Percentiles rank a stretch among this genome's conserved stretches.
Conservation (phyloP, 1,284 basidiomycete genomes). For the Limonomyces culmigenus region DNA sequence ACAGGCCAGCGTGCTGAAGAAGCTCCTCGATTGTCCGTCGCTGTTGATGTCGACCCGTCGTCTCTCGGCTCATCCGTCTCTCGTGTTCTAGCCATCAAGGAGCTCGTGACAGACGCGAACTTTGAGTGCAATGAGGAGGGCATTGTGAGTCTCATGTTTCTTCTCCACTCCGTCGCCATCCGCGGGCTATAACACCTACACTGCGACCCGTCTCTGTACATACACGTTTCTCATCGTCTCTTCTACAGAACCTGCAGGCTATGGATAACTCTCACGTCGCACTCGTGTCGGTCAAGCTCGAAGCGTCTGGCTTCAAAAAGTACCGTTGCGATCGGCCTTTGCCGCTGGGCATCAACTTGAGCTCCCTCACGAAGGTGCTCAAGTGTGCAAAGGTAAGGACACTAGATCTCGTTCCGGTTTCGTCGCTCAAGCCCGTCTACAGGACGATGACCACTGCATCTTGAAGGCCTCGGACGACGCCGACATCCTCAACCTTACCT, state of each 20-base stretch:
- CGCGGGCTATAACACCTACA: background rate
- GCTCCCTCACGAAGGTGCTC: constrained; percentile 86
- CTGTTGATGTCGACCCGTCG: background rate
- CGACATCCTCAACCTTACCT: constrained; percentile 80
- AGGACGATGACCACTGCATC: constrained; percentile 87
- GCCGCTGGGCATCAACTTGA: constrained; percentile 84
- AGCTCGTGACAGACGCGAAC: constrained; percentile 95
- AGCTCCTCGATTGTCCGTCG: constrained; percentile 67
- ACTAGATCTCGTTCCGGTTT: too few relatives aligned
- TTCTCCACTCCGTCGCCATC: background rate
- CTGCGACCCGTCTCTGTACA: too few relatives aligned
- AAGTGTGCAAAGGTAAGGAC: constrained; percentile 98
- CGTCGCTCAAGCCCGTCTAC: too few relatives aligned
- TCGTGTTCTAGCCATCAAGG: constrained; percentile 69
- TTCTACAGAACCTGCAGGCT: constrained; percentile 69
- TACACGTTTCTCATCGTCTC: too few relatives aligned
- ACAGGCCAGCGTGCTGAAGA: constrained; percentile 74
- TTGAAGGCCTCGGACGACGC: constrained; percentile 88
- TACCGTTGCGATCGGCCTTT: constrained; percentile 96
- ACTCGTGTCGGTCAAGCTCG: constrained; percentile 74
- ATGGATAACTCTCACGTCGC: constrained; percentile 99
- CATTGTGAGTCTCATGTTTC: constrained; percentile 40
- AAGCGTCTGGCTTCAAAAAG: constrained; percentile 64
- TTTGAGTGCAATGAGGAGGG: constrained; percentile 97
- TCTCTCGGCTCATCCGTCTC: constrained; percentile 6